Evolutionary conservation across 495 filamentous ascomycete species (phyloP).

Genomic region (Ramalina peruviana): DNA sequence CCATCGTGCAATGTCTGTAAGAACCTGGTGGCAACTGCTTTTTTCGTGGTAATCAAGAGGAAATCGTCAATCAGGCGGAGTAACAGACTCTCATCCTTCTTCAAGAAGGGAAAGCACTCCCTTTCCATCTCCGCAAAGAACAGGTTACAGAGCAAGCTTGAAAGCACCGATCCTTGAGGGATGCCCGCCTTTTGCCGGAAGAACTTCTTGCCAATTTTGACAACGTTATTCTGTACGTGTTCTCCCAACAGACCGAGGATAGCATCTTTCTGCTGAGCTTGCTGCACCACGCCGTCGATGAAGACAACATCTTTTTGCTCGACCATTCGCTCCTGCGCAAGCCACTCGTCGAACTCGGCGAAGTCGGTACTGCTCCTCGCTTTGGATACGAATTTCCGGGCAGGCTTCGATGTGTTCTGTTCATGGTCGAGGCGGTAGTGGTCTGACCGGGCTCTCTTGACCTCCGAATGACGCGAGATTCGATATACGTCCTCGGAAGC

Average conservation of each 20-base stretch:
- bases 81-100: conserved; percentile 45
- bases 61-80: conserved; percentile 87
- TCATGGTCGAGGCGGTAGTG: conserved; percentile 4
- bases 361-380: conserved; percentile 39
- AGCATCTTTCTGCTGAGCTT: conserved; percentile 36
- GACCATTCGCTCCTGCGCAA: conserved; percentile 29
- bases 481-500: conserved; percentile 53
- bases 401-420: conserved; percentile 26
- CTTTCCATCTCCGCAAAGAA: conserved; percentile 82
- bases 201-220: conserved; percentile 81
- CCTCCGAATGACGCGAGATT: conserved; percentile 60
- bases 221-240: conserved; percentile 68
- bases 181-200: conserved; percentile 83
- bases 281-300: conserved; percentile 44
- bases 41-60: conserved; percentile 64
- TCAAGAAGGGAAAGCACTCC: conserved; percentile 51
- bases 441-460: conserved; percentile 32
- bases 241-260: conserved; percentile 58
- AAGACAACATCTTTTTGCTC: conserved; percentile 54
- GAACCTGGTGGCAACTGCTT: conserved; percentile 50
- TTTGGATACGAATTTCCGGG: conserved; percentile 49
- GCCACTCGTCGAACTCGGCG: conserved; percentile 38
- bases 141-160: conserved; percentile 77
- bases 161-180: conserved; percentile 82
- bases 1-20: conserved; percentile 67